A percentile compares a stretch with the other conserved stretches of the same genome.
Evolutionary conservation across 2,329 filamentous ascomycete species (phyloP).

Genomic region (Botrytis sinoallii): DNA sequence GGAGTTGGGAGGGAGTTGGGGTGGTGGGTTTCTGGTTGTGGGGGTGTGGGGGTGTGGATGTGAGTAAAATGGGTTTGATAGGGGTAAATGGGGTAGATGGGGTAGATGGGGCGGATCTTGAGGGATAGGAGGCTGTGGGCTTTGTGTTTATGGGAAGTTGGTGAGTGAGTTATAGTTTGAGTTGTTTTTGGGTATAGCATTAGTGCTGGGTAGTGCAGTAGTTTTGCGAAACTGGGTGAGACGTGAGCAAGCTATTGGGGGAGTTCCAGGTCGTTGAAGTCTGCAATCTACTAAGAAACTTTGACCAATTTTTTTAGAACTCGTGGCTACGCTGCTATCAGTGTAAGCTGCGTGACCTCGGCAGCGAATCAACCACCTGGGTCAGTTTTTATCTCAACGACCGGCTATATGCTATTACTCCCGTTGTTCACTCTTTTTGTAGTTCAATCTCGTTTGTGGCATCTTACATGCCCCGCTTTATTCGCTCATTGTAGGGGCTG

Average conservation of each 20-base stretch:
- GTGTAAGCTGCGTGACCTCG: neutral
- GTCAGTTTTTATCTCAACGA: neutral
- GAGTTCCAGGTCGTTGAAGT: neutral
- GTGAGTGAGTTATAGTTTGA: too few relatives aligned
- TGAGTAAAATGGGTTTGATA: too few relatives aligned
- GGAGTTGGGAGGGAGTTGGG: too few relatives aligned
- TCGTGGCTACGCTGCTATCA: neutral
- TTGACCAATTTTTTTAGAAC: rapidly evolving
- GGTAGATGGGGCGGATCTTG: too few relatives aligned
- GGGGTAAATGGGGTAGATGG: too few relatives aligned
- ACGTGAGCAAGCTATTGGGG: neutral
- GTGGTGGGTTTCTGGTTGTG: too few relatives aligned
- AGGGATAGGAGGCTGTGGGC: neutral
- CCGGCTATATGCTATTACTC: neutral
- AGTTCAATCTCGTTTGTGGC: neutral
- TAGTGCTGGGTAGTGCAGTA: neutral
- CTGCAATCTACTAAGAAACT: neutral
- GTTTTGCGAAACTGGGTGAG: neutral
- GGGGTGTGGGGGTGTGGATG: too few relatives aligned
- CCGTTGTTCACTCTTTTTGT: neutral
- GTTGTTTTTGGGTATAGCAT: too few relatives aligned
- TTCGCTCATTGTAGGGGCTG: neutral
- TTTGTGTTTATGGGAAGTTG: neutral
- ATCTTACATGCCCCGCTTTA: neutral
- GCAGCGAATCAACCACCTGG: neutral